A percentile compares a stretch with the other conserved stretches of the same genome.
Evolutionary conservation across 1,284 basidiomycete genomes (phyloP).

Genomic region (Bjerkandera adusta): DNA sequence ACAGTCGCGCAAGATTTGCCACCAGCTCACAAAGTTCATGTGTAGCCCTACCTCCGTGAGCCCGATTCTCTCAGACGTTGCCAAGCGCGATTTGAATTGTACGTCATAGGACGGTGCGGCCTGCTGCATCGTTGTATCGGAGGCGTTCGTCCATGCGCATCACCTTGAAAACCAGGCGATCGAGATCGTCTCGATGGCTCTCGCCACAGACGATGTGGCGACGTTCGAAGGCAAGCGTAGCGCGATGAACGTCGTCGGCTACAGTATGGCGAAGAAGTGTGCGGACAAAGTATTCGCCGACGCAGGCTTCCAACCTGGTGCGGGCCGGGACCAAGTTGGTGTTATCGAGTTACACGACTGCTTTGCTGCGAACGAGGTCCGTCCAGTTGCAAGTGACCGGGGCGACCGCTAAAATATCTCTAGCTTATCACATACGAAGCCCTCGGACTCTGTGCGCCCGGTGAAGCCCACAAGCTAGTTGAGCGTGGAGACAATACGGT

Average conservation of each 20-base stretch:
- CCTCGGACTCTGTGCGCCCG: conserved; percentile 67
- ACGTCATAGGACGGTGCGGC: conserved; percentile 66
- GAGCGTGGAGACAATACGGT: conserved; percentile 84
- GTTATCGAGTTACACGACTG: conserved; percentile 88
- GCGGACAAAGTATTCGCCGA: conserved; percentile 73
- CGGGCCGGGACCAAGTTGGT: conserved; percentile 75
- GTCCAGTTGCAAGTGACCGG: conserved; percentile 10
- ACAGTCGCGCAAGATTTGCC: conserved; percentile 64
- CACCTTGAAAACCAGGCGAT: conserved; percentile 84
- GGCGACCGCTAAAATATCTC: too few relatives aligned
- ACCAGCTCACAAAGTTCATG: conserved; percentile 82
- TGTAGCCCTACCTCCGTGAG: conserved; percentile 80
- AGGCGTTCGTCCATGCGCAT: conserved; percentile 77
- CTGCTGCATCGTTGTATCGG: conserved; percentile 75
- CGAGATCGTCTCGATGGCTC: conserved; percentile 66
- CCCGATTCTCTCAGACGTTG: background rate
- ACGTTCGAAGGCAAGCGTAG: conserved; percentile 61
- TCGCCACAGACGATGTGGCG: conserved; percentile 62
- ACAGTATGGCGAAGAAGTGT: conserved; percentile 69
- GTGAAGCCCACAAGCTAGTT: conserved; percentile 75
- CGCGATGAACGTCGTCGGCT: conserved; percentile 76
- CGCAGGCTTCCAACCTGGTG: conserved; percentile 63
- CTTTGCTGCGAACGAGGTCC: conserved; percentile 76
- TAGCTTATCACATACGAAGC: conserved; percentile 87
- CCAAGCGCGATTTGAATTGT: conserved; percentile 3